A percentile compares a stretch with the other conserved stretches of the same genome.
Evolutionary conservation across 345 rosid genomes (phyloP).

Genomic region (Citropsis articulata): DNA sequence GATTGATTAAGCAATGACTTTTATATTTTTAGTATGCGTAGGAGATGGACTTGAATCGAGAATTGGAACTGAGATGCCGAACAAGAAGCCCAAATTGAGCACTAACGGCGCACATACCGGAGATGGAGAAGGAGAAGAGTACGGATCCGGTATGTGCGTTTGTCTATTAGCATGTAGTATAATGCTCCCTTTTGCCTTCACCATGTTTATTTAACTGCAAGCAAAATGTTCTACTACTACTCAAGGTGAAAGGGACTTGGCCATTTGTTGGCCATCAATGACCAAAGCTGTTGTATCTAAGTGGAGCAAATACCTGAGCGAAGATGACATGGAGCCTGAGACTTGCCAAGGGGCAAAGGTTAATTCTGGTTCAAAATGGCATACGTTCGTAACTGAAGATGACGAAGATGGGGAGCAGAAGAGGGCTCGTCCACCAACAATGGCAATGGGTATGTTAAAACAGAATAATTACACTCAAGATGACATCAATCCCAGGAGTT

Average conservation of each 20-base stretch:
- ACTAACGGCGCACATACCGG: neutral
- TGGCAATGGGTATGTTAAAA: neutral
- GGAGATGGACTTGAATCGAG: constrained; percentile 33
- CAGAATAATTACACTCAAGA: neutral
- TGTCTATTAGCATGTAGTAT: too few species aligned
- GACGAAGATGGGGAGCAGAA: neutral
- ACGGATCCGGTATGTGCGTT: neutral
- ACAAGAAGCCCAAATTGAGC: constrained; percentile 52
- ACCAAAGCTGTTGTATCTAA: neutral
- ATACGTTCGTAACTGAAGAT: neutral
- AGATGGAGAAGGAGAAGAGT: neutral
- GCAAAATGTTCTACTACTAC: too few species aligned
- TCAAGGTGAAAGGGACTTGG: too few species aligned
- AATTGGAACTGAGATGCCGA: constrained; percentile 53
- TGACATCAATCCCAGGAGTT: neutral
- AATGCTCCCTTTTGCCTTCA: too few species aligned
- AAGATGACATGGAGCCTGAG: neutral
- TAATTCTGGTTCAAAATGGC: neutral
- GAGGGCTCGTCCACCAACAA: neutral
- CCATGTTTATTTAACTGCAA: too few species aligned
- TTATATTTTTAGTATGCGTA: neutral
- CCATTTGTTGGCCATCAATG: too few species aligned
- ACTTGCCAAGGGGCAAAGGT: neutral
- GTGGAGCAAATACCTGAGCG: neutral
- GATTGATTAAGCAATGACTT: neutral